Base-by-base conservation (phyloP, 2,329 filamentous ascomycete species). In the Zymoseptoria pseudotritici region DNA sequence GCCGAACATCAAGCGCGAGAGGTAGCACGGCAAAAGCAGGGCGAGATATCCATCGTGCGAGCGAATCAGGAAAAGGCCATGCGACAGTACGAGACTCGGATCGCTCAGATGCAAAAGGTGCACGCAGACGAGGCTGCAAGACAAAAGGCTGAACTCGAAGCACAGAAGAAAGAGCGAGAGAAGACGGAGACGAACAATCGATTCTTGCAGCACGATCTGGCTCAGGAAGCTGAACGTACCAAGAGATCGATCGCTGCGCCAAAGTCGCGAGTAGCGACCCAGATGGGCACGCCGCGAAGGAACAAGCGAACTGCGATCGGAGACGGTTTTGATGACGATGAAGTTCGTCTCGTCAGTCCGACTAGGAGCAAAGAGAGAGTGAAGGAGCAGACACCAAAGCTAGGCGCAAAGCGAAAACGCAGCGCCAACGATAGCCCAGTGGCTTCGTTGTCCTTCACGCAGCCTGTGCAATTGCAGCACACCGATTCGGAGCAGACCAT, bases 251-350 rank as follows among this genome's bases (percentile, higher is more conserved):
- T 65, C 67, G 62, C 59, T 22, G 55, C 61, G 4, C 62, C 58
- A 29, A 65, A 62, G 51, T 22, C 64, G 4, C 20, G 31, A 42
- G 29, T 53, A 3, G 50, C 50, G 8, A 68, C 62, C 13, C 65
- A 65, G 51, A 60, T 56, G 52, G 64, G 62, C 11, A 71, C 70
- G n/a, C 70, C 69, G 26, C 60, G 63, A 31, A 71, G 67, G 60
- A 61, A 51, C 53, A 69, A 66, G 55, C 62, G 65, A 50, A 61
- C 63, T 6, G 66, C 56, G 8, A 58, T 65, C 9, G 82, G 87
- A 1, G 90, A 94, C 73, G 90, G 90, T 0, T 94, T 94, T 67
- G 88, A 92, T 61, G 85, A 90, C 61, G 79, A 82, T 58, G 83
- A 87, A 67, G 78, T 86, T 10, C 65, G 61, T 9, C 53, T 66